Evolutionary conservation across 2,329 filamentous ascomycete genomes (phyloP).

Genomic region (Fusarium oligoseptatum): DNA sequence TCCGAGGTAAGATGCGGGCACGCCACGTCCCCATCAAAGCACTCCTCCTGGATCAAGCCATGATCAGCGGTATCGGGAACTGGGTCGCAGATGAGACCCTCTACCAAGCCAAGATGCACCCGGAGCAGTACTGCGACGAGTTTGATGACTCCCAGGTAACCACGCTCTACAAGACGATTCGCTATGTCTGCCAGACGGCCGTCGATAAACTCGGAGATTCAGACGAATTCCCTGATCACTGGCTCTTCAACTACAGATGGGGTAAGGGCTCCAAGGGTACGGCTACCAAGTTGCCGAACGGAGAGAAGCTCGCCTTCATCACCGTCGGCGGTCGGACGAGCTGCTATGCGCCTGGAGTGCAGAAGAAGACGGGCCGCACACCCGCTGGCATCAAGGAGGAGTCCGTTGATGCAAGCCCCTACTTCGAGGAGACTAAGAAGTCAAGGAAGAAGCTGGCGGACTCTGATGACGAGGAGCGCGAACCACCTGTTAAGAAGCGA

Average conservation of each 20-base stretch:
- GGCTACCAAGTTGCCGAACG: slow-evolving; percentile 78
- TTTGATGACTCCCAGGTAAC: slow-evolving; percentile 79
- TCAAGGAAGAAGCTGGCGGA: slow-evolving; percentile 41
- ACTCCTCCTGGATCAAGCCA: slow-evolving; percentile 86
- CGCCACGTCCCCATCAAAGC: slow-evolving; percentile 92
- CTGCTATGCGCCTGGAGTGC: slow-evolving; percentile 85
- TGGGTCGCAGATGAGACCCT: slow-evolving; percentile 97
- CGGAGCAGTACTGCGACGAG: slow-evolving; percentile 91
- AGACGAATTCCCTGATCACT: slow-evolving; percentile 85
- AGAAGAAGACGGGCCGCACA: slow-evolving; percentile 78
- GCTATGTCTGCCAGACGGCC: slow-evolving; percentile 84
- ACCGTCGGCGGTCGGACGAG: slow-evolving; percentile 94
- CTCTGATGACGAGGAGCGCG: slow-evolving; percentile 41
- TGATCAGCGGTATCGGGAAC: slow-evolving; percentile 93
- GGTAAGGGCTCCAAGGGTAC: slow-evolving; percentile 85
- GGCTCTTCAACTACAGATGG: slow-evolving; percentile 93
- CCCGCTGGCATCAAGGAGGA: slow-evolving; percentile 60
- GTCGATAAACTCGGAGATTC: slow-evolving; percentile 85
- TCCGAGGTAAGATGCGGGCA: slow-evolving; percentile 76
- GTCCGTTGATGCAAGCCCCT: slow-evolving; percentile 47
- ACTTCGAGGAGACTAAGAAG: slow-evolving; percentile 44
- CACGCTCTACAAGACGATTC: slow-evolving; percentile 78
- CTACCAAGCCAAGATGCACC: slow-evolving; percentile 89
- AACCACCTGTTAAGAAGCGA: slow-evolving; percentile 46
- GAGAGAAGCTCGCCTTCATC: slow-evolving; percentile 86